A percentile compares a stretch with the other conserved stretches of the same genome.
phyloP scores from a whole-genome alignment of 2,329 filamentous ascomycete genomes.

The Talaromyces funiculosus region DNA sequence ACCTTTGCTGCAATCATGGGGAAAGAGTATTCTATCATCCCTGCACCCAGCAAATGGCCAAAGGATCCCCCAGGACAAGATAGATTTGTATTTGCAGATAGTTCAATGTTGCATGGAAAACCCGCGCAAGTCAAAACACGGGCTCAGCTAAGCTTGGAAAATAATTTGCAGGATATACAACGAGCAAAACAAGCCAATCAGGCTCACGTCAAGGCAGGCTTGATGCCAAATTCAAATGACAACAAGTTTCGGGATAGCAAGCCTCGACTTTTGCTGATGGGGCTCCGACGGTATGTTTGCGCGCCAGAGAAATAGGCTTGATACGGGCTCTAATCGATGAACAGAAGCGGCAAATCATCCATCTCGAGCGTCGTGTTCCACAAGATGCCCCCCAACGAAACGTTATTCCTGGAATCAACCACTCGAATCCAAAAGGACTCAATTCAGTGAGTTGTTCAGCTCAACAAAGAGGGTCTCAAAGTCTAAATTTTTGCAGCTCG shows the following conservation, averaged over 20 bases:
- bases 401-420: slow-evolving; percentile 90
- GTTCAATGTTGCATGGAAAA: slow-evolving; percentile 17
- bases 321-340: slow-evolving; percentile 17
- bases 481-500: slow-evolving; percentile 53
- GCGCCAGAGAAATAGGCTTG: not conserved
- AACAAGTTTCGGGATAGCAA: slow-evolving; percentile 57
- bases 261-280: slow-evolving; percentile 87
- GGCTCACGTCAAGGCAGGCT: slow-evolving; percentile 23
- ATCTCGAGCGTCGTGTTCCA: slow-evolving; percentile 99
- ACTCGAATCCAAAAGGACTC: slow-evolving; percentile 90
- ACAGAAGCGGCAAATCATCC: slow-evolving; percentile 93
- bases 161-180: slow-evolving; percentile 27
- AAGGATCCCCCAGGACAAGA: slow-evolving; percentile 10
- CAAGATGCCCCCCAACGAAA: slow-evolving; percentile 93
- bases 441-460: slow-evolving; percentile 65
- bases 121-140: slow-evolving; percentile 22
- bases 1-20: slow-evolving; percentile 3
- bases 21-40: slow-evolving; percentile 4
- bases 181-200: slow-evolving; percentile 21
- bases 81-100: slow-evolving; percentile 18
- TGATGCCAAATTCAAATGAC: slow-evolving; percentile 21
- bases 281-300: slow-evolving; percentile 71
- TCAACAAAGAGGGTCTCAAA: not conserved
- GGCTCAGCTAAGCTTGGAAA: slow-evolving; percentile 33
- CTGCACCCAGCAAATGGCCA: slow-evolving; percentile 3